These are phyloP conservation scores for Chloranthus sessilifolius DNA, from an alignment of 164 flowering plant genomes.

Conservation along the genomic window DNA sequence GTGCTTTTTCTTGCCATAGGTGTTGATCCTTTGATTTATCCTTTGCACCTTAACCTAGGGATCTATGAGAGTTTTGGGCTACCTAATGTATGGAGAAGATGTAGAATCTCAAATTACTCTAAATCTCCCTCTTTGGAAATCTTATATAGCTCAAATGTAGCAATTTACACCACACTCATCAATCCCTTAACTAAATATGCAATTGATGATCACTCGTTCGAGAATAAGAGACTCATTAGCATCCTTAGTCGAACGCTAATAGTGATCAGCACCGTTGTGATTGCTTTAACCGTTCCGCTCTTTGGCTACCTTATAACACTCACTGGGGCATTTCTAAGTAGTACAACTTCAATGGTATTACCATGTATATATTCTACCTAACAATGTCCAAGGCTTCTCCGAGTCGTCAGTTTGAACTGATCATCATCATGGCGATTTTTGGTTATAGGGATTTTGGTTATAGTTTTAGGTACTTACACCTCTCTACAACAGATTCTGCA, in stretches of 20 bases:
- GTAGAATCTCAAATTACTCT: conserved; percentile 70
- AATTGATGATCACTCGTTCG: conserved; percentile 39
- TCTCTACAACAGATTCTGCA: conserved; percentile 34
- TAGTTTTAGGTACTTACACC: conserved; percentile 37
- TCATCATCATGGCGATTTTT: conserved; percentile 28
- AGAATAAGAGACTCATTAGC: conserved; percentile 22
- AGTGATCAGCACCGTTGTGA: conserved; percentile 35
- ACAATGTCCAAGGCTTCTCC: conserved; percentile 28
- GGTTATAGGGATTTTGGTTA: conserved; percentile 26
- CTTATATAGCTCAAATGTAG: conserved; percentile 64
- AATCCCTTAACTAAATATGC: conserved; percentile 71
- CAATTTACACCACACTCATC: conserved; percentile 68
- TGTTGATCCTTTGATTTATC: conserved; percentile 54
- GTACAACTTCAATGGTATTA: conserved; percentile 32
- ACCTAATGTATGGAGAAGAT: conserved; percentile 68
- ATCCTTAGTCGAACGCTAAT: conserved; percentile 36
- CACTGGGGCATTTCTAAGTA: conserved; percentile 43
- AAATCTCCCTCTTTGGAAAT: conserved; percentile 46
- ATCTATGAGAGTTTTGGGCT: conserved; percentile 69
- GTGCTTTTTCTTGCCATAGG: conserved; percentile 37
- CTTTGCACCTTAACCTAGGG: conserved; percentile 48
- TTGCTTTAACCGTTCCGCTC: conserved; percentile 47
- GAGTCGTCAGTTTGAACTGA: conserved; percentile 26
- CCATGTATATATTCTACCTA: conserved; percentile 56
- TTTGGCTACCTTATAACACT: conserved; percentile 50